Percentiles rank a stretch among this genome's conserved stretches.
Conservation (phyloP, 129 eudicot species). For the Chrysanthemum seticuspe region DNA sequence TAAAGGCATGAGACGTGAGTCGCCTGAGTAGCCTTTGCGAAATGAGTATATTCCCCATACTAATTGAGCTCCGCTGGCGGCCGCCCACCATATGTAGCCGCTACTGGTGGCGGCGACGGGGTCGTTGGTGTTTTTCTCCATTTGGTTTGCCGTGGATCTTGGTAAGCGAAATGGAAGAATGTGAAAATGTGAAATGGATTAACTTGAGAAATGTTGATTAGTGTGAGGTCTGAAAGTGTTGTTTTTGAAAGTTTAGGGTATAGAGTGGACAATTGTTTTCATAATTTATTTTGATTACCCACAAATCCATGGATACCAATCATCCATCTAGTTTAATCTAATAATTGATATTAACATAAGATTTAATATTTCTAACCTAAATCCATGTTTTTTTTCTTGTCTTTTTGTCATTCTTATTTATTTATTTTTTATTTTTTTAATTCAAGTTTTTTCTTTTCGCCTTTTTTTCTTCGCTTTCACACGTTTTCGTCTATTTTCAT, state of each 20-base stretch:
- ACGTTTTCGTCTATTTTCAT: too few relatives aligned
- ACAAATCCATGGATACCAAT: too few relatives aligned
- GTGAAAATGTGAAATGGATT: background rate
- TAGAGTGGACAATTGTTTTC: too few relatives aligned
- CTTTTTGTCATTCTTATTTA: too few relatives aligned
- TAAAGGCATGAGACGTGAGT: slow-evolving; percentile 69
- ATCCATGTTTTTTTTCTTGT: too few relatives aligned
- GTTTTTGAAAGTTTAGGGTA: background rate
- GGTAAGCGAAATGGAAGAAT: background rate
- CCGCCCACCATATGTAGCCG: slow-evolving; percentile 65
- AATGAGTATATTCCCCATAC: slow-evolving; percentile 49
- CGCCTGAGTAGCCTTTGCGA: slow-evolving; percentile 64
- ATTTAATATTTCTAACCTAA: too few relatives aligned
- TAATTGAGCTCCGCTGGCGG: slow-evolving; percentile 62
- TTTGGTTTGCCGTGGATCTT: slow-evolving; percentile 24
- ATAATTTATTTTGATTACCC: too few relatives aligned
- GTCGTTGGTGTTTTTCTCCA: slow-evolving; percentile 36
- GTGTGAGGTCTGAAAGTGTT: background rate
- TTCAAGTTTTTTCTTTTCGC: too few relatives aligned
- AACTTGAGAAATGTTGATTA: background rate
- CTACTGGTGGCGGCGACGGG: slow-evolving; percentile 24
- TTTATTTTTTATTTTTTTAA: too few relatives aligned
- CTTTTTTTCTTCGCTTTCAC: too few relatives aligned
- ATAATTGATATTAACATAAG: too few relatives aligned
- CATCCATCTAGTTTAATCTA: too few relatives aligned